Evolutionary conservation across 2,329 filamentous ascomycete species (phyloP).

Genomic region (Ophiocordyceps polyrhachis-furcata): DNA sequence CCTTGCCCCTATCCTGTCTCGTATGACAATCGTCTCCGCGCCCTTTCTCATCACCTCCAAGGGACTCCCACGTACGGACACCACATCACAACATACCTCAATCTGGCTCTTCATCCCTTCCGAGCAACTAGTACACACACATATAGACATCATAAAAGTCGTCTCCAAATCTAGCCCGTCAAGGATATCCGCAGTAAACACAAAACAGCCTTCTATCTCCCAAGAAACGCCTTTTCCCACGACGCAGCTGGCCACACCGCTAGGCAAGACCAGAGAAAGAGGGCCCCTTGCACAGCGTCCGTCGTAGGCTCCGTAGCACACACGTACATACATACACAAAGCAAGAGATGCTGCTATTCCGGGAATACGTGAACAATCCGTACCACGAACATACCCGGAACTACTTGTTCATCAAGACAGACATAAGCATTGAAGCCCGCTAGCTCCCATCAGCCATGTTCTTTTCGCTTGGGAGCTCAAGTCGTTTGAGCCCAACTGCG

Average conservation of each 20-base stretch:
- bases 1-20: too few species aligned
- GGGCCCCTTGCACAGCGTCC: background rate
- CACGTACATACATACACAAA: too few species aligned
- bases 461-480: background rate
- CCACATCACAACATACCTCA: background rate
- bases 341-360: background rate
- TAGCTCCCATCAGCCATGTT: background rate
- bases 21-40: too few species aligned
- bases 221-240: background rate
- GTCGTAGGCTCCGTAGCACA: too few species aligned
- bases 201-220: too few species aligned
- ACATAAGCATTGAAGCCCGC: background rate
- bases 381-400: background rate
- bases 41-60: too few species aligned
- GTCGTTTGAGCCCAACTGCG: background rate
- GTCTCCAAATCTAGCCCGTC: too few species aligned
- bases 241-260: background rate
- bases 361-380: background rate
- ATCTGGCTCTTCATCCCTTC: background rate
- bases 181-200: too few species aligned
- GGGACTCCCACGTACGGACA: too few species aligned
- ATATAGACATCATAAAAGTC: too few species aligned
- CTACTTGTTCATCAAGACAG: background rate
- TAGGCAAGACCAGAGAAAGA: background rate
- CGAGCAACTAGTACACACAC: too few species aligned